Percentiles rank a stretch among this genome's conserved stretches.
phyloP scores from a whole-genome alignment of 495 filamentous ascomycete genomes.

The Xylaria telfairii region DNA sequence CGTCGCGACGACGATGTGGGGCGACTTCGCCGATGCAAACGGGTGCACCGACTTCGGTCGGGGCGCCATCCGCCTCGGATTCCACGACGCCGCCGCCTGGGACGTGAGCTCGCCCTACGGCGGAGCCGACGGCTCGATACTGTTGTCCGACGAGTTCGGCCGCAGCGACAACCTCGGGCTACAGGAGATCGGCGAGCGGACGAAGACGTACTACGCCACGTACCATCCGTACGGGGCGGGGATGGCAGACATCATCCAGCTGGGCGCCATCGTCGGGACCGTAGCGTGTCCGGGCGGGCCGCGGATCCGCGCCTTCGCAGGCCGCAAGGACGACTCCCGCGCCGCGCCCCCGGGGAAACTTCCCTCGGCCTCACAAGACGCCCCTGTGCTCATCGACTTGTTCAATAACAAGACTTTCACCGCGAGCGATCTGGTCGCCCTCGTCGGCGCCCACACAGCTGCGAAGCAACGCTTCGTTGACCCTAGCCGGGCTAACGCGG shows the following conservation, averaged over 20 bases:
- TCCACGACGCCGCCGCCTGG: slow-evolving; percentile 49
- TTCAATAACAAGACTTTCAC: slow-evolving; percentile 58
- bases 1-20: slow-evolving; percentile 47
- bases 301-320: slow-evolving; percentile 43
- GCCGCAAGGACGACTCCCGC: slow-evolving; percentile 36
- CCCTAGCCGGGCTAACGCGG: slow-evolving; percentile 36
- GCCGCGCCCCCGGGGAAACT: slow-evolving; percentile 38
- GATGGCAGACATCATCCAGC: slow-evolving; percentile 52
- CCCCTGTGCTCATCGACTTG: slow-evolving; percentile 42
- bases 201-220: slow-evolving; percentile 38
- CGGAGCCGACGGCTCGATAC: slow-evolving; percentile 50
- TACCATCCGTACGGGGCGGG: slow-evolving; percentile 41
- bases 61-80: slow-evolving; percentile 49
- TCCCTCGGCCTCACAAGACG: slow-evolving; percentile 31
- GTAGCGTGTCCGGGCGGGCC: slow-evolving; percentile 48
- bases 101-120: slow-evolving; percentile 40
- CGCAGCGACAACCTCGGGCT: slow-evolving; percentile 42
- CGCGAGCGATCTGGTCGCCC: slow-evolving; percentile 50
- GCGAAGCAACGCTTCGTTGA: slow-evolving; percentile 54
- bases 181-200: slow-evolving; percentile 39
- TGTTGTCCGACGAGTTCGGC: slow-evolving; percentile 39
- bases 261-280: slow-evolving; percentile 44
- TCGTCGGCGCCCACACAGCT: slow-evolving; percentile 58
- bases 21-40: slow-evolving; percentile 33
- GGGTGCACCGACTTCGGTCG: slow-evolving; percentile 40